Evolutionary conservation across 805 yeast genomes (phyloP), one percentile per base, ranked within the genome.

Genomic region (Cyberlindnera americana): DNA sequence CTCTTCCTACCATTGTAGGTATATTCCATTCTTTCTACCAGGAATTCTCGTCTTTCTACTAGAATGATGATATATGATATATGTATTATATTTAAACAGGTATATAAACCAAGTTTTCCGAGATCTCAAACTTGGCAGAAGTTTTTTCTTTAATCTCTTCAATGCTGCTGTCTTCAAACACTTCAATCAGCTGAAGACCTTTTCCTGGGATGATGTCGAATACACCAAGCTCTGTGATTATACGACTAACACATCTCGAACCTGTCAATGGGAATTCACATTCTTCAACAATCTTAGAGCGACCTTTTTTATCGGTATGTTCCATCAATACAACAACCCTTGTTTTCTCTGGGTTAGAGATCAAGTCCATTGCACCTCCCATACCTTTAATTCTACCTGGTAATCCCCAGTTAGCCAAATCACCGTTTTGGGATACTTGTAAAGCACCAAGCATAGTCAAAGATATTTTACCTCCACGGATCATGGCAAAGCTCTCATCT

Each of bases 281-380:
- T 29, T 58, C 50, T 19, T 67, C 56, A 28, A 72, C 61, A 35
- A 73, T 72, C 61, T 72, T 72, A 9, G 75, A 59, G 26, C 65
- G 53, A 21, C 76, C 75, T 50, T 69, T 63, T 51, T 65, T 67
- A 48, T 72, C 75, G 23, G 60, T 62, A 48, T 72, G 77, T 42
- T 72, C 76, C 61, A 70, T 72, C 38, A 67, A 59, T 11, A 69
- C 74, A 24, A 72, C 68, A 14, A 72, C 75, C 10, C 10, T 21
- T 21, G 23, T 21, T 21, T 21, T 21, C 23, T 21, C 23, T 13
- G 75, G 75, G 47, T 70, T 69, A 6, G 73, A 65, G 6, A 70
- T 76, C 18, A 72, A 62, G 49, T 71, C 77, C 77, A 73, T 73
- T 18, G 77, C 77, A 14, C 77, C 77, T 19, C 77, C 77, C 71